Conservation (phyloP, 495 filamentous ascomycete genomes). For the Podospora pseudopauciseta region DNA sequence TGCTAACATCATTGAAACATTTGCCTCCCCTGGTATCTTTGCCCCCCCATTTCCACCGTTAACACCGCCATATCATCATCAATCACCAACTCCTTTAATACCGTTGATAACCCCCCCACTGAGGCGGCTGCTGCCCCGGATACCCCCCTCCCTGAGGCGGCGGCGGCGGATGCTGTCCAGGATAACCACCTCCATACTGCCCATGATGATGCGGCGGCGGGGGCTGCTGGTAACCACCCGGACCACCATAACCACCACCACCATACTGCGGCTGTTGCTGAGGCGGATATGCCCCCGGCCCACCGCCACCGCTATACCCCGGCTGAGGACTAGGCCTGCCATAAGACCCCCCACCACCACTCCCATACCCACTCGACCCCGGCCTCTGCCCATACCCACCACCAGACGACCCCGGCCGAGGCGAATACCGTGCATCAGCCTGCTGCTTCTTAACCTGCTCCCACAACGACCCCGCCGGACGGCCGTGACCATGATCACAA, state of each 20-base stretch:
- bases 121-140: constrained; percentile 13
- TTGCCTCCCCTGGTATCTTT: not conserved
- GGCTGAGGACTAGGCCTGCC: constrained; percentile 14
- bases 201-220: constrained; percentile 9
- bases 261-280: constrained; percentile 11
- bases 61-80: not conserved
- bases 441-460: constrained; percentile 37
- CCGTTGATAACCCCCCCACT: constrained; percentile 18
- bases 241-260: not conserved
- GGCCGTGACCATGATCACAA: constrained; percentile 35
- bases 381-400: not conserved
- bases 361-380: not conserved
- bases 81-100: constrained; percentile 7
- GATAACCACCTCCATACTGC: constrained; percentile 7
- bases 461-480: constrained; percentile 50
- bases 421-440: constrained; percentile 7
- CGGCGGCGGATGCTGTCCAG: constrained; percentile 2
- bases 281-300: not conserved
- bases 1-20: not conserved
- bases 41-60: not conserved
- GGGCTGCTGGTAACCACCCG: not conserved
- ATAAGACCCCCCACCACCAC: constrained; percentile 2
- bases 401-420: constrained; percentile 3
- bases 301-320: constrained; percentile 11
- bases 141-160: not conserved